These are phyloP conservation scores for Hypoxylon sp. DNA, from an alignment of 2,329 filamentous ascomycete species.

Conservation along the genomic window DNA sequence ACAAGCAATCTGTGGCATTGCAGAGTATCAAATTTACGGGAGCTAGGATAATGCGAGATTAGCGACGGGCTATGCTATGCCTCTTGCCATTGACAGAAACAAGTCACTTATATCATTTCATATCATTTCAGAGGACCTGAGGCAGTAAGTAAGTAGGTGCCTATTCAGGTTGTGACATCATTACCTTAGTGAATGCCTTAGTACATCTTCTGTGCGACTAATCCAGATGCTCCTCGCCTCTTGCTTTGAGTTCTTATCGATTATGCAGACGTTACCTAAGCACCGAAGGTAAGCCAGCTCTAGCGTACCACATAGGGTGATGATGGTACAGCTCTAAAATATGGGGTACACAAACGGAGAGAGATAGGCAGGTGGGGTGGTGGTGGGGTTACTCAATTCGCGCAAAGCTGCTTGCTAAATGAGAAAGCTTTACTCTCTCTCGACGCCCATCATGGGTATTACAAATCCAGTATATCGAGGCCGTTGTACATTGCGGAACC, in stretches of 20 bases:
- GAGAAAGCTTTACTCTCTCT: conserved; percentile 8
- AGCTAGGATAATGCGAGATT: not conserved
- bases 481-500: conserved; percentile 33
- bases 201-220: too few relatives aligned
- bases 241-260: not conserved
- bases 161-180: conserved; percentile 25
- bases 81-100: not conserved
- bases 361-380: not conserved
- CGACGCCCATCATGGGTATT: conserved; percentile 37
- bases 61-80: too few relatives aligned
- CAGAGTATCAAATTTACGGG: not conserved
- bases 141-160: not conserved
- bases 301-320: not conserved
- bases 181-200: not conserved
- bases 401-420: not conserved
- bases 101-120: not conserved
- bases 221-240: too few relatives aligned
- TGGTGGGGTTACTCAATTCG: not conserved
- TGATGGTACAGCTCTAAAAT: conserved; percentile 9
- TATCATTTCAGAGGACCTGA: not conserved
- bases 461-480: conserved; percentile 21
- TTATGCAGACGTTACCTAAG: not conserved
- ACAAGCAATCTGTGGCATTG: not conserved
- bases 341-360: not conserved
- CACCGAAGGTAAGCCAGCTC: not conserved